phyloP scores from a whole-genome alignment of 2,329 filamentous ascomycete genomes.

The Magnaporthales sp. region DNA sequence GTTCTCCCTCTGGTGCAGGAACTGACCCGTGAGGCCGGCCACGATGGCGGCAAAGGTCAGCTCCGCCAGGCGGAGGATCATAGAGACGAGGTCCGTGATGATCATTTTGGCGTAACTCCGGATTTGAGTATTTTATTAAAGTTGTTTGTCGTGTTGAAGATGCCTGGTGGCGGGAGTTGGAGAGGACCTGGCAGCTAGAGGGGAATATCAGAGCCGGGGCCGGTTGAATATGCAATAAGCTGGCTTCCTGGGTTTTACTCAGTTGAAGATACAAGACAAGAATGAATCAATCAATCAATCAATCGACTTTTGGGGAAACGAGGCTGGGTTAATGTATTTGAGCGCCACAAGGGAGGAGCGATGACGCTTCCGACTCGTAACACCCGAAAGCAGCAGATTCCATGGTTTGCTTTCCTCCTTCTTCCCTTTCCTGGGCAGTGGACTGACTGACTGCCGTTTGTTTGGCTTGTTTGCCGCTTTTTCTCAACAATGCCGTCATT shows the following conservation, averaged over 20 bases:
- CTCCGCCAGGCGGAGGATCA: constrained; percentile 48
- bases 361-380: not conserved
- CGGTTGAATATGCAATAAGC: not conserved
- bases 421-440: not conserved
- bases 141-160: not conserved
- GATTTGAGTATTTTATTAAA: not conserved
- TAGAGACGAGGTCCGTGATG: constrained; percentile 43
- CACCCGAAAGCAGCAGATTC: not conserved
- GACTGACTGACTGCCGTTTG: not conserved
- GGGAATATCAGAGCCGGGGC: not conserved
- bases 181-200: not conserved
- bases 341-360: not conserved
- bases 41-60: constrained; percentile 66
- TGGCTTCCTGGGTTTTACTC: not conserved
- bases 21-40: constrained; percentile 59
- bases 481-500: not conserved
- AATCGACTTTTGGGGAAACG: too few relatives aligned
- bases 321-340: constrained; percentile 1
- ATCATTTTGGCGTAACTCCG: constrained; percentile 31
- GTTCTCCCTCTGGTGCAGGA: constrained; percentile 43
- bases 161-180: not conserved
- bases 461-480: not conserved
- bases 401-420: not conserved
- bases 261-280: not conserved
- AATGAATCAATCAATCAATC: too few relatives aligned